A percentile compares a stretch with the other conserved stretches of the same genome.
These are phyloP conservation scores for Angomonas ambiguus DNA, from an alignment of 208 protist species.

Conservation along the genomic window DNA sequence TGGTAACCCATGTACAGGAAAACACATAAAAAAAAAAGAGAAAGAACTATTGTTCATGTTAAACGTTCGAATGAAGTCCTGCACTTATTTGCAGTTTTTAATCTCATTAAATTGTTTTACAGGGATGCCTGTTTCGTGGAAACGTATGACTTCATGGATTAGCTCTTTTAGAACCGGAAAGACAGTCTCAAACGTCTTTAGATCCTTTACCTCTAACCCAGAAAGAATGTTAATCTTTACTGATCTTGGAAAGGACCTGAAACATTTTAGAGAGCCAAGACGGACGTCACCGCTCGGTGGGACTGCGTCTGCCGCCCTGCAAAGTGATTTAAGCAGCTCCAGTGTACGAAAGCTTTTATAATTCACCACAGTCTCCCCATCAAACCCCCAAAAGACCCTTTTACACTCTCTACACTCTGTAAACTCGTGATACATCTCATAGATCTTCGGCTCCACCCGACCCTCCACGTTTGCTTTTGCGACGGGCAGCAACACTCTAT, in stretches of 20 bases:
- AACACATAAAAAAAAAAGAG: neutral
- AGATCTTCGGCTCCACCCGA: constrained; percentile 53
- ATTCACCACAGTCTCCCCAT: constrained; percentile 61
- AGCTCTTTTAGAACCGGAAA: constrained; percentile 51
- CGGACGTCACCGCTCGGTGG: constrained; percentile 16
- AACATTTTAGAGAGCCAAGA: constrained; percentile 32
- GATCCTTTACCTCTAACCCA: constrained; percentile 34
- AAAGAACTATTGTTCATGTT: neutral
- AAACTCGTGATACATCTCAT: constrained; percentile 63
- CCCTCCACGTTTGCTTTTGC: constrained; percentile 30
- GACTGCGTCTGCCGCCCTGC: constrained; percentile 24
- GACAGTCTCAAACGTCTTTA: constrained; percentile 26
- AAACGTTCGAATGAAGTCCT: neutral
- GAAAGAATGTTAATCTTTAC: constrained; percentile 50
- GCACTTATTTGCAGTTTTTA: constrained; percentile 16
- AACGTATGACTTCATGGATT: constrained; percentile 24
- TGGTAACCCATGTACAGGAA: neutral
- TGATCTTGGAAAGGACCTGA: constrained; percentile 51
- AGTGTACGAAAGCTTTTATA: constrained; percentile 74
- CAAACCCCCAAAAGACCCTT: constrained; percentile 80
- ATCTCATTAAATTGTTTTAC: constrained; percentile 18
- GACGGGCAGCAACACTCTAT: constrained; percentile 37
- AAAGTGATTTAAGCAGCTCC: constrained; percentile 45
- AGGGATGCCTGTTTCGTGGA: constrained; percentile 17
- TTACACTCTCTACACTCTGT: constrained; percentile 57